Evolutionary conservation across 1,139 yeast genomes (phyloP).

Genomic region (Pichia inconspicua): DNA sequence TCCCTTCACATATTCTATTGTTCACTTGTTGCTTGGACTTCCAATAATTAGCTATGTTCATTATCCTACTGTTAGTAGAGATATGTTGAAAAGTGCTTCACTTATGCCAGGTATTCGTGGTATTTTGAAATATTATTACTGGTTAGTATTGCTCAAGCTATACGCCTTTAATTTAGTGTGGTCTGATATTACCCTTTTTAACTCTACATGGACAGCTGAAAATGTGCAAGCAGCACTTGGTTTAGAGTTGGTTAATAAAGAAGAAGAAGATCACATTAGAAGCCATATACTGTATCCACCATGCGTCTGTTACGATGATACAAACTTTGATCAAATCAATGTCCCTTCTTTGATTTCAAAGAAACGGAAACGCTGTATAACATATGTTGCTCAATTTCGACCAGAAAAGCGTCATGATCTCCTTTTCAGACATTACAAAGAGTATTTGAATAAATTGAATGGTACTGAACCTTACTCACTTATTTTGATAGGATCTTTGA

Average conservation of each 20-base stretch:
- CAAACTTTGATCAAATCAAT: slow-evolving; percentile 15
- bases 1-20: slow-evolving; percentile 73
- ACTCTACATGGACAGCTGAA: slow-evolving; percentile 85
- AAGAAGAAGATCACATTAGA: slow-evolving; percentile 19
- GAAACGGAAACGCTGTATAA: slow-evolving; percentile 41
- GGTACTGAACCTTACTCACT: slow-evolving; percentile 33
- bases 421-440: slow-evolving; percentile 54
- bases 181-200: slow-evolving; percentile 62
- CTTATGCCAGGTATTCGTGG: slow-evolving; percentile 19
- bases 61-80: slow-evolving; percentile 83
- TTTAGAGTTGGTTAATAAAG: slow-evolving; percentile 11
- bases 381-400: slow-evolving; percentile 88
- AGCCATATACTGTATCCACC: slow-evolving; percentile 56
- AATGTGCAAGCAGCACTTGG: slow-evolving; percentile 63
- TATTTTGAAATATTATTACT: slow-evolving; percentile 52
- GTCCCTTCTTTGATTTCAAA: slow-evolving; percentile 11
- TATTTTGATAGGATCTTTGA: slow-evolving; percentile 76
- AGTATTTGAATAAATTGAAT: slow-evolving; percentile 31
- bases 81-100: slow-evolving; percentile 61
- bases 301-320: slow-evolving; percentile 18
- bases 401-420: slow-evolving; percentile 88
- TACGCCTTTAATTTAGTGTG: slow-evolving; percentile 62
- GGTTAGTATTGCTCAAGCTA: slow-evolving; percentile 56
- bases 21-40: slow-evolving; percentile 45
- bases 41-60: slow-evolving; percentile 88